Evolutionary conservation across 371 early-diverging fungal genomes (phyloP).

Genomic region (Dipsacomyces acuminosporus): DNA sequence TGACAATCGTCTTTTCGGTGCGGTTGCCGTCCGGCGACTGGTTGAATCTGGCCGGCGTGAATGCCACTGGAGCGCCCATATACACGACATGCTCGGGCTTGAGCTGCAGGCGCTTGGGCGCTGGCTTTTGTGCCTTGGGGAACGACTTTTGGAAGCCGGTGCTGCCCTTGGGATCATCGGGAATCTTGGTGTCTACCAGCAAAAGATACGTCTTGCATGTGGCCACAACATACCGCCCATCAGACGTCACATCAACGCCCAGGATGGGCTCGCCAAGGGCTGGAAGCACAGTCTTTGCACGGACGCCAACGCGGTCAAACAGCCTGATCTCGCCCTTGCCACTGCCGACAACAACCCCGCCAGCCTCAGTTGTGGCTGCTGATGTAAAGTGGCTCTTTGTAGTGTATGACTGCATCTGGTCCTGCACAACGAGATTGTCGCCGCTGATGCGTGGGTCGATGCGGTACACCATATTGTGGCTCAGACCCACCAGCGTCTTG

Average conservation of each 20-base stretch:
- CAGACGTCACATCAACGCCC: conserved; percentile 84
- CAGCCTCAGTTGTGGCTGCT: conserved; percentile 73
- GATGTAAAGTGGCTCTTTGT: conserved; percentile 65
- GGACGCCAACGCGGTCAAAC: conserved; percentile 67
- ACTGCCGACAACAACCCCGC: conserved; percentile 80
- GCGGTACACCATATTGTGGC: conserved; percentile 75
- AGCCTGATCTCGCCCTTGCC: conserved; percentile 88
- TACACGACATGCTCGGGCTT: conserved; percentile 87
- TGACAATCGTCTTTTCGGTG: conserved; percentile 75
- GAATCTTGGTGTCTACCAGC: conserved; percentile 61
- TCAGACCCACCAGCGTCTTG: conserved; percentile 76
- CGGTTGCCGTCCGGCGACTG: conserved; percentile 56
- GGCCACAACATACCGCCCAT: conserved; percentile 83
- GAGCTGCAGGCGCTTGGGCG: conserved; percentile 74
- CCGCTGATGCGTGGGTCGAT: conserved; percentile 85
- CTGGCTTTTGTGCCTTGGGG: conserved; percentile 60
- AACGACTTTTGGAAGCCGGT: conserved; percentile 66
- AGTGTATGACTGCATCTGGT: conserved; percentile 61
- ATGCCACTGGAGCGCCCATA: conserved; percentile 67
- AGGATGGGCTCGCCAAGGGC: conserved; percentile 85
- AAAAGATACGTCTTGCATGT: conserved; percentile 87
- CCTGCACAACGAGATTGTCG: conserved; percentile 57
- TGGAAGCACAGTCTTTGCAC: conserved; percentile 86
- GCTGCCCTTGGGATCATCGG: conserved; percentile 46
- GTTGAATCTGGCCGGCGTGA: conserved; percentile 93